A percentile compares a stretch with the other conserved stretches of the same genome.
phyloP scores from a whole-genome alignment of 371 early-diverging fungal genomes.

The Mucor racemosus region DNA sequence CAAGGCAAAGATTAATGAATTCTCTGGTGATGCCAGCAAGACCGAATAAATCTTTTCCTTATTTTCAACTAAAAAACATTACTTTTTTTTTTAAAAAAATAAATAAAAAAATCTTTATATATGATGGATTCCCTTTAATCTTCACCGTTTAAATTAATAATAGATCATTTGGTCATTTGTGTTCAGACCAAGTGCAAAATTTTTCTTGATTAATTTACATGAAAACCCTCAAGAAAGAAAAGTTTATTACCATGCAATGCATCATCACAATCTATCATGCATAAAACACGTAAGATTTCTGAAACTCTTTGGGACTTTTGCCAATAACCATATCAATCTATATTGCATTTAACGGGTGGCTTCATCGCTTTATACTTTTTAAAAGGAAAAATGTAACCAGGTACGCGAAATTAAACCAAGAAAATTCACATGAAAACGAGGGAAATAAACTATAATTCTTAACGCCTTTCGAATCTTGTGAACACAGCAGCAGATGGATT shows the following conservation, averaged over 20 bases:
- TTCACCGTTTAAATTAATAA: background rate
- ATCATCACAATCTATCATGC: background rate
- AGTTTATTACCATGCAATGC: background rate
- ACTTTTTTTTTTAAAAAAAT: background rate
- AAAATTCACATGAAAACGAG: slow-evolving; percentile 3
- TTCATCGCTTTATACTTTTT: background rate
- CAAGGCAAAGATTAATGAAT: slow-evolving; percentile 20
- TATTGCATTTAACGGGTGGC: background rate
- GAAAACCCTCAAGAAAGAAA: background rate
- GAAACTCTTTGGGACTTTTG: no score
- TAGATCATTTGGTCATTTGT: background rate
- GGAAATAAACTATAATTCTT: background rate
- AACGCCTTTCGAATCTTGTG: background rate
- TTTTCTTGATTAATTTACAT: background rate
- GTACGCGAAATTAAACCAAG: background rate
- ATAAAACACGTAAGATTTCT: background rate
- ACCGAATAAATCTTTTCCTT: slow-evolving; percentile 13
- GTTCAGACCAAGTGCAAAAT: background rate
- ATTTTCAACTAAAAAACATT: background rate
- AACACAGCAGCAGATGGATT: no score
- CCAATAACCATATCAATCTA: no score
- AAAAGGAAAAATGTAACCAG: slow-evolving; percentile 3
- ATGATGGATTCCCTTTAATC: no score
- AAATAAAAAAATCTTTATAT: background rate
- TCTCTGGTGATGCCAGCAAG: slow-evolving; percentile 19